Evolutionary conservation across 192 early-diverging fungal species (phyloP).

Genomic region (Blastocladiella britannica): DNA sequence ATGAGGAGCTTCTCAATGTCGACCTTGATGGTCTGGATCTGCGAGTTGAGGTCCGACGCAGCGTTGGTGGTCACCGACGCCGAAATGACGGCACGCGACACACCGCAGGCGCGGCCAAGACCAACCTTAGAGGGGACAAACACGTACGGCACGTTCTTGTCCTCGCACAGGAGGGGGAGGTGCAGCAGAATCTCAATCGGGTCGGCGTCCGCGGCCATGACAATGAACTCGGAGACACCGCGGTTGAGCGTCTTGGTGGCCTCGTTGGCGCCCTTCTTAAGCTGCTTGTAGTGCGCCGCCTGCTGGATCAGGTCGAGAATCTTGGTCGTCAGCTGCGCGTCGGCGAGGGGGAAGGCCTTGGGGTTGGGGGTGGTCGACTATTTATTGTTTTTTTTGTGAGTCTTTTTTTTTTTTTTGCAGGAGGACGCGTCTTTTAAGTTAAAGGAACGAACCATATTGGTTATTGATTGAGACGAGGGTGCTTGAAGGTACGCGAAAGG

Average conservation of each 20-base stretch:
- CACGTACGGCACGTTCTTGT: conserved; percentile 99
- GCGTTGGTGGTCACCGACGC: conserved; percentile 93
- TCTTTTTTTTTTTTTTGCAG: too few relatives aligned
- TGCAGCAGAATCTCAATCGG: conserved; percentile 95
- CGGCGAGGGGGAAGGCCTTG: conserved; percentile 79
- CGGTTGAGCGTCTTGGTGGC: conserved; percentile 98
- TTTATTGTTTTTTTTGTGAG: too few relatives aligned
- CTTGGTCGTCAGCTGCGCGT: conserved; percentile 66
- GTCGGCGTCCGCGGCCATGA: conserved; percentile 95
- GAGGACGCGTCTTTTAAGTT: too few relatives aligned
- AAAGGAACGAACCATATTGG: too few relatives aligned
- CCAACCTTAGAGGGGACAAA: conserved; percentile 94
- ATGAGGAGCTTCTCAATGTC: conserved; percentile 88
- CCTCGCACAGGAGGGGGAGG: conserved; percentile 92
- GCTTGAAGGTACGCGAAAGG: too few relatives aligned
- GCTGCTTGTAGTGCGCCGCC: conserved; percentile 98
- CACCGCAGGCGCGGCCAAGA: conserved; percentile 92
- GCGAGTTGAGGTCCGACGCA: conserved; percentile 78
- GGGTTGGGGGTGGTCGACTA: conserved; percentile 21
- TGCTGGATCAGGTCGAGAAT: conserved; percentile 97
- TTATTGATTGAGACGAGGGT: too few relatives aligned
- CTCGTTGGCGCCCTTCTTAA: conserved; percentile 99
- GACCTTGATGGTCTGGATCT: conserved; percentile 73
- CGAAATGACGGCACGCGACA: conserved; percentile 81
- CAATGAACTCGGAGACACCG: conserved; percentile 94